phyloP scores from a whole-genome alignment of 2,329 filamentous ascomycete species.

The Trichoderma hamatum region DNA sequence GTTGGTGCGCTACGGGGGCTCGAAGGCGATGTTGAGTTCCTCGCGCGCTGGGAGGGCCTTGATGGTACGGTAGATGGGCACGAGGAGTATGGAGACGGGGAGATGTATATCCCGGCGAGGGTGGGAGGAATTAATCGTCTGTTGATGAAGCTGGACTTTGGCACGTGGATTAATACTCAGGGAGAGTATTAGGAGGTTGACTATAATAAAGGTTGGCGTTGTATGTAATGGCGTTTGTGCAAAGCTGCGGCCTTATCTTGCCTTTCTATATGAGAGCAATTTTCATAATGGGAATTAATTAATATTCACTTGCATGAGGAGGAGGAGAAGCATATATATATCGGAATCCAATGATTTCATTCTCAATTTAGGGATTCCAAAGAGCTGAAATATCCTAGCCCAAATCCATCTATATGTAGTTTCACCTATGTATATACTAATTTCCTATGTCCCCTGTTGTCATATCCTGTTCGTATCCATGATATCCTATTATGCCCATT shows the following conservation, averaged over 20 bases:
- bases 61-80: slow-evolving; percentile 12
- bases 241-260: neutral
- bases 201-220: neutral
- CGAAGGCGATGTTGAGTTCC: slow-evolving; percentile 50
- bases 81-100: slow-evolving; percentile 25
- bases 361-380: neutral
- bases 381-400: neutral
- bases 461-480: slow-evolving; percentile 4
- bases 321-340: neutral
- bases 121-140: slow-evolving; percentile 81
- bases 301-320: neutral
- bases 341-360: neutral
- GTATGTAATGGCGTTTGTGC: neutral
- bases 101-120: slow-evolving; percentile 66
- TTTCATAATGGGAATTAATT: neutral
- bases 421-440: neutral
- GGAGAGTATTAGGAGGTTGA: slow-evolving; percentile 30
- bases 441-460: neutral
- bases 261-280: neutral
- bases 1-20: slow-evolving; percentile 57
- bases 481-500: neutral
- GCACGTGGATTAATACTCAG: slow-evolving; percentile 54
- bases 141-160: slow-evolving; percentile 87
- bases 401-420: slow-evolving; percentile 2
- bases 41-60: slow-evolving; percentile 48